A percentile compares a stretch with the other conserved stretches of the same genome.
These are phyloP conservation scores for Achaetomium macrosporum DNA, from an alignment of 2,329 filamentous ascomycete genomes.

Conservation along the genomic window DNA sequence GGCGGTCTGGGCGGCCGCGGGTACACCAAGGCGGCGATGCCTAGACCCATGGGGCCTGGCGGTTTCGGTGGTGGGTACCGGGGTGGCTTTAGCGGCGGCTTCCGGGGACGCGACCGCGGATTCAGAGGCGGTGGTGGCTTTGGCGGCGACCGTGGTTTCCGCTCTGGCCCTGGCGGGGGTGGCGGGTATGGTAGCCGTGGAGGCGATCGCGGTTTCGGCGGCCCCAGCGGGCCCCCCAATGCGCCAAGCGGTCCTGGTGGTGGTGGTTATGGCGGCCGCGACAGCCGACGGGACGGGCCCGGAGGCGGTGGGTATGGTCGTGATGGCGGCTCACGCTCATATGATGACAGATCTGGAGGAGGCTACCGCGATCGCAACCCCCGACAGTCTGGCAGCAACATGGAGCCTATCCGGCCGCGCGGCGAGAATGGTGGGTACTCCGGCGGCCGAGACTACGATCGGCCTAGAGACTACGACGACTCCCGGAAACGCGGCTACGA, in stretches of 20 bases:
- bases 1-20: constrained; percentile 88
- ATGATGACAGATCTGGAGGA: constrained; percentile 42
- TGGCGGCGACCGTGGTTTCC: constrained; percentile 22
- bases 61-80: constrained; percentile 52
- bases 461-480: constrained; percentile 43
- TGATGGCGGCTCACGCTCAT: constrained; percentile 33
- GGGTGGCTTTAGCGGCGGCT: constrained; percentile 51
- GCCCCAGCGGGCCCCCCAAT: constrained; percentile 43
- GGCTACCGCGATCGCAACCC: constrained; percentile 46
- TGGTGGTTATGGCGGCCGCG: constrained; percentile 39
- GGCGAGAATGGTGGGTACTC: constrained; percentile 31
- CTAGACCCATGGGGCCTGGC: constrained; percentile 62
- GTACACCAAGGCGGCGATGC: constrained; percentile 76
- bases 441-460: constrained; percentile 45
- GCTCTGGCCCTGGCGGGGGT: constrained; percentile 39
- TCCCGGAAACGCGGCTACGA: constrained; percentile 68
- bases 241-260: constrained; percentile 49
- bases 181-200: constrained; percentile 38
- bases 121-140: constrained; percentile 40
- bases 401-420: constrained; percentile 32
- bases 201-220: constrained; percentile 54
- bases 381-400: constrained; percentile 40
- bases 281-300: constrained; percentile 39
- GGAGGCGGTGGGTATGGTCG: constrained; percentile 42
- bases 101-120: constrained; percentile 39